Evolutionary conservation across 164 flowering plant species (phyloP), one percentile per base, ranked within the genome.

Genomic region (Akebia trifoliata): DNA sequence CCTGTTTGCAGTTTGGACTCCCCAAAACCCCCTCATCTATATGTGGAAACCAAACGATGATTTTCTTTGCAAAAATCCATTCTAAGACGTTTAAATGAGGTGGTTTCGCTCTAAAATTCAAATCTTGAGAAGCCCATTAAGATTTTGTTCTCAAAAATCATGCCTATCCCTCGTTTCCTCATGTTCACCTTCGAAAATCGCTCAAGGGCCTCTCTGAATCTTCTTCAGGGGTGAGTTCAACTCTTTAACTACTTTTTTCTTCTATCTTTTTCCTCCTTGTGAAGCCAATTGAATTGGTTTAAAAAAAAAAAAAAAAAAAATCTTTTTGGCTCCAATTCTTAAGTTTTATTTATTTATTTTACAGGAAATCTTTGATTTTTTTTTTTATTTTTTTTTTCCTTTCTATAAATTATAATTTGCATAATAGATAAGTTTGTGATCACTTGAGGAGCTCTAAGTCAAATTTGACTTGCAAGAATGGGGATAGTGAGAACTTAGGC

Each of bases 141-240:
- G 11, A n/a, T 24, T 40, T 42, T 44, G 6, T 10, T 34, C 2
- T 10, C 12, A 2, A 26, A 32, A 52, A 44, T 8, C 65, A 61
- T 61, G 58, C 58, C 58, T 51, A 11, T 53, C 25, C 53, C 58
- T 15, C 58, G 58, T 4, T 44, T 53, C n/a, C 32, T 53, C 30
- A 6, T 17, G 1, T 61, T 34, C 47, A 40, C 50, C n/a, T 25
- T 60, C 15, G 22, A 7, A 15, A 61, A 51, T 29, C 42, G 64
- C 32, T 40, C 58, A 4, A 54, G 44, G n/a, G 44, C 24, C 43
- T 31, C 24, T 44, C n/a, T 53, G 26, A 52, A 53, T 53, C 65
- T 32, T 42, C 58, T 22, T 42, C 52, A 18, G 7, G 30, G 51
- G 65, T 61, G 30, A 52, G 51, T 24, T 39, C 6, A 4, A 22